A percentile compares a stretch with the other conserved stretches of the same genome.
Evolutionary conservation across 768 basidiomycete species (phyloP).

Genomic region (Lenzites betulinus): DNA sequence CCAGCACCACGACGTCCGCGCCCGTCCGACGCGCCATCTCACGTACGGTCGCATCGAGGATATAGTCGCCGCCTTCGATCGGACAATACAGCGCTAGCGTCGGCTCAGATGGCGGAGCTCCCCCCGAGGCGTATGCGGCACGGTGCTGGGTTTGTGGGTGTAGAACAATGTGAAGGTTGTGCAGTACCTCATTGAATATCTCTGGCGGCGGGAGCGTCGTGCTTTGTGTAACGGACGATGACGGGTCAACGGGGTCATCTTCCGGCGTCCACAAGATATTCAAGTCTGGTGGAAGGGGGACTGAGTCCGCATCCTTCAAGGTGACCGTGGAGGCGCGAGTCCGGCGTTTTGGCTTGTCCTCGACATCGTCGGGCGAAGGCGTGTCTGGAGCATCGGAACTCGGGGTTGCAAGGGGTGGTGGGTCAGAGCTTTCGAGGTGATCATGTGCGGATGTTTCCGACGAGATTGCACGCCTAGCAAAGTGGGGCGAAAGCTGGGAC

Average conservation of each 20-base stretch:
- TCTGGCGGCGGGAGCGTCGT: constrained; percentile 65
- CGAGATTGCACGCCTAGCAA: constrained; percentile 36
- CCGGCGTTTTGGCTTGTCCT: constrained; percentile 40
- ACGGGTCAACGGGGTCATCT: constrained; percentile 1
- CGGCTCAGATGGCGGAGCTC: constrained; percentile 67
- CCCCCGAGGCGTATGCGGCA: constrained; percentile 57
- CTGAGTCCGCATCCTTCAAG: constrained; percentile 26
- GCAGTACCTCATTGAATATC: constrained; percentile 73
- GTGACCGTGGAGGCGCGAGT: constrained; percentile 32
- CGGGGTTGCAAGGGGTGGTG: constrained; percentile 20
- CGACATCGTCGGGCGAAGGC: constrained; percentile 38
- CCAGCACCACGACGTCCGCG: constrained; percentile 83
- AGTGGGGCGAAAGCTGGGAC: constrained; percentile 23
- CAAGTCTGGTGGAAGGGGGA: constrained; percentile 56
- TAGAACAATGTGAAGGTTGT: constrained; percentile 73
- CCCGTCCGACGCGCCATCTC: constrained; percentile 73
- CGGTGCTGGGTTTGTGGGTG: constrained; percentile 83
- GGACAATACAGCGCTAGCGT: constrained; percentile 88
- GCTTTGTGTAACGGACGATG: constrained; percentile 29
- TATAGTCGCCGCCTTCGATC: constrained; percentile 83
- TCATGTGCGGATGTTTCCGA: constrained; percentile 30
- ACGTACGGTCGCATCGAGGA: constrained; percentile 76
- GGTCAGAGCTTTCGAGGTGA: constrained; percentile 15
- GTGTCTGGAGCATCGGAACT: constrained; percentile 21
- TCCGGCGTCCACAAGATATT: constrained; percentile 66